Base-by-base conservation (phyloP, 495 filamentous ascomycete genomes). In the Zalerion maritima region DNA sequence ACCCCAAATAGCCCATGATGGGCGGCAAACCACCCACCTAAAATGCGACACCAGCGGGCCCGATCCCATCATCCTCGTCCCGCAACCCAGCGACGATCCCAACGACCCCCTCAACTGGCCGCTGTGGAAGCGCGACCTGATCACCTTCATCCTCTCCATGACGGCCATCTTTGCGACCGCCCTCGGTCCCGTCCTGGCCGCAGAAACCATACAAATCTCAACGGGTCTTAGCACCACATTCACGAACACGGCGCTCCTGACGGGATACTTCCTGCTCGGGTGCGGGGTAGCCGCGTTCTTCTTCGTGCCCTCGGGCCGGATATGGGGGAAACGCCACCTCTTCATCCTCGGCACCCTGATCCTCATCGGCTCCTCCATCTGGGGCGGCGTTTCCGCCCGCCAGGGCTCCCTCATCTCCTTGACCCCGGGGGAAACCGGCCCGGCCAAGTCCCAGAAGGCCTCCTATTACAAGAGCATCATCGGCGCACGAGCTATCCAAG, bases 301-400 rank as follows among this genome's bases (percentile, higher is more conserved):
- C 14, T 80, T 85, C 43, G 85, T 94, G 5, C 78, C 86, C 0
- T 79, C 77, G 1, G 81, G 83, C n/a, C 67, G 84, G 29, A 71
- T 94, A 38, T 93, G 80, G 79, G 86, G 86, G 16, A 94, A 92
- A 49, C 66, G 86, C 11, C 86, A 94, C 60, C 49, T 81, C 4
- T 94, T 87, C 50, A 41, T 94, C 14, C 43, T 84, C n/a, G 86
- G 81, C 1, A 75, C 77, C 13, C 23, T 83, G 11, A 58, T 92
- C 36, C 60, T 92, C 39, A 64, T 87, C 15, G 47, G 64, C 14
- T 78, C 78, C 25, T 71, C 71, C 34, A 65, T 67, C 2, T 94
- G 86, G 86, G 83, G 69, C 14, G 86, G 84, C n/a, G 71, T 58
- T 0, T 74, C 64, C 31, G 63, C 62, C 2, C 59, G 58, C 9